Percentiles rank a stretch among this genome's conserved stretches.
Conservation (phyloP, 116 monocot species). For the Dioscorea cayenensis region DNA sequence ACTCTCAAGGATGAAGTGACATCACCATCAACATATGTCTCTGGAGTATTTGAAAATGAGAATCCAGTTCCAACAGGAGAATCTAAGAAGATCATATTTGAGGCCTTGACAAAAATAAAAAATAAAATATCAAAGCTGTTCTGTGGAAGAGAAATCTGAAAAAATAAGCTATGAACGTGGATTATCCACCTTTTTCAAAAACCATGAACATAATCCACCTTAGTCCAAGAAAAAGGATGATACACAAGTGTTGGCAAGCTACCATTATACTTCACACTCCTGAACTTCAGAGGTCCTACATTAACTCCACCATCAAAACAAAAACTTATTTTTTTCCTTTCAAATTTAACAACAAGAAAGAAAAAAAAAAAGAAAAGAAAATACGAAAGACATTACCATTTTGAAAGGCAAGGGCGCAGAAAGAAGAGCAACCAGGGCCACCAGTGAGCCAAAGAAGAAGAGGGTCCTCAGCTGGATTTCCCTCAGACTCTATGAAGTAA, state of each 20-base stretch:
- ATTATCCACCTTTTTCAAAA: too few relatives aligned
- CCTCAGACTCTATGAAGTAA: constrained; percentile 44
- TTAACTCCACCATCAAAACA: neutral
- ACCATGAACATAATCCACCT: too few relatives aligned
- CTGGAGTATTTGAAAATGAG: constrained; percentile 12
- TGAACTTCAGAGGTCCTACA: constrained; percentile 39
- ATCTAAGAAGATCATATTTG: constrained; percentile 33
- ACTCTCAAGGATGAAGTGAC: constrained; percentile 3
- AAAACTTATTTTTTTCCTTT: neutral
- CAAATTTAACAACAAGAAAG: neutral
- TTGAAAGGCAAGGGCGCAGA: constrained; percentile 27
- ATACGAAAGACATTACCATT: constrained; percentile 17
- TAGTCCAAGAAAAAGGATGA: too few relatives aligned
- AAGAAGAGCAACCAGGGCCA: constrained; percentile 52
- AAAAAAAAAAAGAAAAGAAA: too few relatives aligned
- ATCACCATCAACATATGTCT: constrained; percentile 22
- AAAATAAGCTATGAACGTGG: neutral
- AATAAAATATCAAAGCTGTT: neutral
- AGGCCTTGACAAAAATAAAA: neutral
- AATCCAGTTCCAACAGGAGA: constrained; percentile 38
- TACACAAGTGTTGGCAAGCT: constrained; percentile 23
- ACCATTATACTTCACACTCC: constrained; percentile 11
- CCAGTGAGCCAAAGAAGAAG: constrained; percentile 45
- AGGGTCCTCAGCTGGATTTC: constrained; percentile 34
- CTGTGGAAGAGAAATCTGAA: neutral